Evolutionary conservation across 2,329 filamentous ascomycete species (phyloP).

Genomic region (Plectosphaerella sp.): DNA sequence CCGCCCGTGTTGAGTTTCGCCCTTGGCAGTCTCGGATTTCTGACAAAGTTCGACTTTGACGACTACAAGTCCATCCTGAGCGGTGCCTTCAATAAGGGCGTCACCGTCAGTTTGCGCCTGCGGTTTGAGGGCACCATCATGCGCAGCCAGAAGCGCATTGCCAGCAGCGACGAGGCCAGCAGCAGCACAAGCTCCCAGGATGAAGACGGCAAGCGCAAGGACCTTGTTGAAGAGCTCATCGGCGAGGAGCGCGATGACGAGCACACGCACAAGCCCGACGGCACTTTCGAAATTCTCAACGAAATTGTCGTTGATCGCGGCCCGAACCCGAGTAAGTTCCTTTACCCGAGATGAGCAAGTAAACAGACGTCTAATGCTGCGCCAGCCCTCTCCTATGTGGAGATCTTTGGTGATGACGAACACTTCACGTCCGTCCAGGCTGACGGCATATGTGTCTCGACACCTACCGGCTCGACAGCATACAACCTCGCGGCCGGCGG

Average conservation of each 20-base stretch:
- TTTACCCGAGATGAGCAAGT: background rate
- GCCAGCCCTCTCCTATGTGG: conserved; percentile 81
- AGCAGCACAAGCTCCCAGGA: conserved; percentile 28
- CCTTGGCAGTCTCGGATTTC: conserved; percentile 85
- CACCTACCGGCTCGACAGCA: conserved; percentile 89
- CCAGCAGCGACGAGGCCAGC: conserved; percentile 12
- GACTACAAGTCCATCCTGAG: conserved; percentile 65
- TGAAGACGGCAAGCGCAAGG: conserved; percentile 41
- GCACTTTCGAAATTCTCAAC: conserved; percentile 86
- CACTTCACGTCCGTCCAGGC: conserved; percentile 92
- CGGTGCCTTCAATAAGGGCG: conserved; percentile 72
- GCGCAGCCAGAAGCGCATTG: conserved; percentile 58
- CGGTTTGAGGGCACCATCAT: conserved; percentile 93
- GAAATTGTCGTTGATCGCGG: conserved; percentile 95
- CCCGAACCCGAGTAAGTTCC: conserved; percentile 75
- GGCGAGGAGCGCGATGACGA: conserved; percentile 81
- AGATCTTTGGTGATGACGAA: conserved; percentile 91
- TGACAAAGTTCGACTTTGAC: conserved; percentile 94
- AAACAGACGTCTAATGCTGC: background rate
- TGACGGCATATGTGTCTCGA: conserved; percentile 90
- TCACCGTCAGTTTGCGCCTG: conserved; percentile 81
- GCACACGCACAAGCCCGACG: conserved; percentile 79
- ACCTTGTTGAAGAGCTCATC: conserved; percentile 85
- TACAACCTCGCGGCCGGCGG: conserved; percentile 88
- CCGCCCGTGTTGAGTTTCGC: conserved; percentile 91